These are phyloP conservation scores for Crepidotus variabilis DNA, from an alignment of 768 basidiomycete genomes.

Conservation along the genomic window DNA sequence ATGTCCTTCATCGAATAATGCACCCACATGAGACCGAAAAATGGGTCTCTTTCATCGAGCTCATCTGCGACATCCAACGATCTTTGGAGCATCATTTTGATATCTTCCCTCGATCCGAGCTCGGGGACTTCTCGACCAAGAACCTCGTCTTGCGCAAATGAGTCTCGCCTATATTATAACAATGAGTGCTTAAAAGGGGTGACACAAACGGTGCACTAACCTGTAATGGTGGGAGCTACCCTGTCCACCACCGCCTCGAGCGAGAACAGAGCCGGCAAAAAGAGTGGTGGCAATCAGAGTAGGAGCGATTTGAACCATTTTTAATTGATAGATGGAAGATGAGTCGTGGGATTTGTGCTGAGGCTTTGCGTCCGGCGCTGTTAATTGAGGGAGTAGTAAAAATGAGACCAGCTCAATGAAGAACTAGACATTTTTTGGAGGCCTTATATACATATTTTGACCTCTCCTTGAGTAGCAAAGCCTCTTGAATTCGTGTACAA, in stretches of 20 bases:
- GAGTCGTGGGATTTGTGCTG: background rate
- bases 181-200: background rate
- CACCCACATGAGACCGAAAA: slow-evolving; percentile 7
- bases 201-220: background rate
- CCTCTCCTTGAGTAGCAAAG: background rate
- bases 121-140: slow-evolving; percentile 5
- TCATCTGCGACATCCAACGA: slow-evolving; percentile 6
- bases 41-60: slow-evolving; percentile 10
- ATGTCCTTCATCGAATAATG: background rate
- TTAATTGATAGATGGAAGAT: slow-evolving; percentile 3
- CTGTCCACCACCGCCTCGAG: background rate
- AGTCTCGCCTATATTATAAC: background rate
- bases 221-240: background rate
- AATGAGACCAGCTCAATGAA: slow-evolving; percentile 12
- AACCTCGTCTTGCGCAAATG: slow-evolving; percentile 1
- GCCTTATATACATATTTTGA: background rate
- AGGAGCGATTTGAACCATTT: slow-evolving; percentile 6
- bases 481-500: background rate
- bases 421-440: background rate
- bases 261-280: slow-evolving; percentile 6
- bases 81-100: slow-evolving; percentile 7
- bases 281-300: slow-evolving; percentile 6
- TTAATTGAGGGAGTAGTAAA: background rate
- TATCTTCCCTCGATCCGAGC: slow-evolving; percentile 1
- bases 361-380: background rate